These are phyloP conservation scores for Nannochloris sp. DNA, from an alignment of 139 green algal genomes.

Conservation along the genomic window DNA sequence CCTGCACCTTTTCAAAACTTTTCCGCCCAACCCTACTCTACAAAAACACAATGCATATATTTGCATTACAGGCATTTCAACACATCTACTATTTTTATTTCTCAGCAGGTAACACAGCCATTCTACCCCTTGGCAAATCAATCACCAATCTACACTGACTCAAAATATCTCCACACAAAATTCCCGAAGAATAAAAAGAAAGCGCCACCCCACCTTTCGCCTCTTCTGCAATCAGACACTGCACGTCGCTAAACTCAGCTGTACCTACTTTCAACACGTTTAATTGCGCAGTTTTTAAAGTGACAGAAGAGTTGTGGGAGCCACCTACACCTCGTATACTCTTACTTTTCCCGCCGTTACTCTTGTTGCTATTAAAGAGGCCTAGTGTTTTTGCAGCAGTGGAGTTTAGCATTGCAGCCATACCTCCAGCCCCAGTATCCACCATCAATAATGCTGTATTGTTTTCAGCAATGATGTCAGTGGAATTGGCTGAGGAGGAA, in stretches of 20 bases:
- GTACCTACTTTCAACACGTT: not conserved
- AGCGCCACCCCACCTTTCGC: slow-evolving; percentile 13
- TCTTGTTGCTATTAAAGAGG: not conserved
- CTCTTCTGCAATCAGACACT: not conserved
- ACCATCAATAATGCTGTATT: slow-evolving; percentile 40
- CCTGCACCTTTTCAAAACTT: no score
- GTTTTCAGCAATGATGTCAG: not conserved
- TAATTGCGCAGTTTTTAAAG: not conserved
- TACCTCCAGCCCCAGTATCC: slow-evolving; percentile 25
- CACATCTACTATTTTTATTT: not conserved
- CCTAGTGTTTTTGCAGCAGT: slow-evolving; percentile 3
- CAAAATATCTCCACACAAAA: slow-evolving; percentile 17
- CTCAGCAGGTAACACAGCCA: not conserved
- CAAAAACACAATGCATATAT: no score
- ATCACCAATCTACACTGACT: slow-evolving; percentile 10
- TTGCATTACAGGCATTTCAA: no score
- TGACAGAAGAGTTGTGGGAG: not conserved
- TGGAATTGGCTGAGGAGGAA: not conserved
- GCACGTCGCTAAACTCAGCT: not conserved
- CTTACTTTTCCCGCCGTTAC: not conserved
- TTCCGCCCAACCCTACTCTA: no score
- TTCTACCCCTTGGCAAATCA: slow-evolving; percentile 13
- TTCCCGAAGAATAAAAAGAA: slow-evolving; percentile 16
- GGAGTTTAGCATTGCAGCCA: slow-evolving; percentile 25
- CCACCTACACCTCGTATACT: slow-evolving; percentile 1